A percentile compares a stretch with the other conserved stretches of the same genome.
Evolutionary conservation across 768 basidiomycete genomes (phyloP).

Genomic region (Boletus vinaceobasis): DNA sequence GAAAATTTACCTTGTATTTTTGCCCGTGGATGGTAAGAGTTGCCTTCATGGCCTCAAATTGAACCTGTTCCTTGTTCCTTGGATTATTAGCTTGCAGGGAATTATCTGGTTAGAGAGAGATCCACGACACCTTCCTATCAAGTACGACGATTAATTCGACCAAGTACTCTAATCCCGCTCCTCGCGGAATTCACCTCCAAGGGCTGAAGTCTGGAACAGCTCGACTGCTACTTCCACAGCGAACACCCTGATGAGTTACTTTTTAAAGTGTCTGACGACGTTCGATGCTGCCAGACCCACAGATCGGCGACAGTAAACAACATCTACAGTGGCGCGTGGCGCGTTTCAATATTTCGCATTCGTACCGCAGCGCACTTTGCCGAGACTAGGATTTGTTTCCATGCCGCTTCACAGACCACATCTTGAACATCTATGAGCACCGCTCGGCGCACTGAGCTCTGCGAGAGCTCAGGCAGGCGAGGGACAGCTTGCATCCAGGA

Average conservation of each 20-base stretch:
- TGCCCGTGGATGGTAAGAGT: not conserved
- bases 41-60: not conserved
- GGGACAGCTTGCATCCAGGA: not conserved
- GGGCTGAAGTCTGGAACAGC: too few relatives aligned
- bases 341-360: not conserved
- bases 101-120: too few relatives aligned
- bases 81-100: too few relatives aligned
- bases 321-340: not conserved
- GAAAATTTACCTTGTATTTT: not conserved
- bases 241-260: not conserved
- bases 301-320: too few relatives aligned
- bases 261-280: not conserved
- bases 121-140: too few relatives aligned
- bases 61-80: too few relatives aligned
- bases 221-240: not conserved
- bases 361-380: too few relatives aligned
- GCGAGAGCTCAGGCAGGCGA: not conserved
- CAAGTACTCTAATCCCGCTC: not conserved
- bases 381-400: not conserved
- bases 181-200: not conserved
- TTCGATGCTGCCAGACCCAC: too few relatives aligned
- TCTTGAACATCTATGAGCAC: too few relatives aligned
- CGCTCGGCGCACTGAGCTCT: too few relatives aligned
- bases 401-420: not conserved
- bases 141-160: too few relatives aligned